Conservation (phyloP, 139 green algal genomes). For the Tetraselmis striata region DNA sequence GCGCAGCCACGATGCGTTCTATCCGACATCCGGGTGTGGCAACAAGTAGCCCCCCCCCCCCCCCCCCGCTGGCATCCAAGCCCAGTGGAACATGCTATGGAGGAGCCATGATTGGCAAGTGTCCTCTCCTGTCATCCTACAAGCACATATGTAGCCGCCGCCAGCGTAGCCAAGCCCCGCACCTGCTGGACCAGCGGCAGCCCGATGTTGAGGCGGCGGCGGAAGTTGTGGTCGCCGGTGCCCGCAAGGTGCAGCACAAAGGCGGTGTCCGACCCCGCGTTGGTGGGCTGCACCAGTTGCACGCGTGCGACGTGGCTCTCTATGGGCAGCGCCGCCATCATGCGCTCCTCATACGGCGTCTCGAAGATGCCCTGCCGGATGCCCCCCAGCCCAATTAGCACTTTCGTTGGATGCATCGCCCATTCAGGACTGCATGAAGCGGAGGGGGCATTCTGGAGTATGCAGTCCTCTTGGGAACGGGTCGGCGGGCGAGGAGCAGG, state of each 20-base stretch:
- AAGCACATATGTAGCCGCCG: too few species aligned
- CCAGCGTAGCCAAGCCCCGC: too few species aligned
- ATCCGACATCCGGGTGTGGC: too few species aligned
- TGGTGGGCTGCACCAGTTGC: conserved; percentile 42
- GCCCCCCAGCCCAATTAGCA: too few species aligned
- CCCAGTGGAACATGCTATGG: too few species aligned
- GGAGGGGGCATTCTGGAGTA: conserved; percentile 52
- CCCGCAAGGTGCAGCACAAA: conserved; percentile 75
- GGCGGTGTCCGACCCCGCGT: conserved; percentile 6
- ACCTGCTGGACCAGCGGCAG: conserved; percentile 57
- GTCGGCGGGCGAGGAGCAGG: conserved; percentile 34
- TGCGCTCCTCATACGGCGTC: conserved; percentile 44
- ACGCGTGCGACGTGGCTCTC: conserved; percentile 46
- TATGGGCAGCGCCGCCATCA: conserved; percentile 58
- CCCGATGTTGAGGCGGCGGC: conserved; percentile 45
- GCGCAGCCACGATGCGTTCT: too few species aligned
- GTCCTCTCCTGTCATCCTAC: too few species aligned
- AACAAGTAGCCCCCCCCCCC: too few species aligned
- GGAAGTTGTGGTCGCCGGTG: conserved; percentile 74
- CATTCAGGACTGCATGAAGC: neutral
- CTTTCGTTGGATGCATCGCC: neutral
- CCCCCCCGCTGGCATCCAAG: too few species aligned
- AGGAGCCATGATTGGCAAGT: too few species aligned
- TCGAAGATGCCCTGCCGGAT: conserved; percentile 17
- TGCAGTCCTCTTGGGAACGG: too few species aligned